Evolutionary conservation across 176 grass and related monocot species (phyloP).

Genomic region (Chloris gayana): DNA sequence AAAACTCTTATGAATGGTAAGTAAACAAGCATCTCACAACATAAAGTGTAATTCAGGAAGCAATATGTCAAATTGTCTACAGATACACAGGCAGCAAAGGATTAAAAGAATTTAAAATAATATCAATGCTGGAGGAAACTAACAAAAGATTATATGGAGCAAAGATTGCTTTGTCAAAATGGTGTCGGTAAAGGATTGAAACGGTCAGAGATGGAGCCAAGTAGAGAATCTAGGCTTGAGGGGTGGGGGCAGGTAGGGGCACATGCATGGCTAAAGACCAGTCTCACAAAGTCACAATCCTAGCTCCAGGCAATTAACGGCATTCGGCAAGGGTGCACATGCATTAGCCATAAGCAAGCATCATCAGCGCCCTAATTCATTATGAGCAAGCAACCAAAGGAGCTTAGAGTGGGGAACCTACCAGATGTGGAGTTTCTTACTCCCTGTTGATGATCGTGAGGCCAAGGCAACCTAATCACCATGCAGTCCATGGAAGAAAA

Average conservation of each 20-base stretch:
- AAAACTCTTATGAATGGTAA: not conserved
- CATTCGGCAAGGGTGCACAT: not conserved
- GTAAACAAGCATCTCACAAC: not conserved
- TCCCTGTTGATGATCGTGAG: not conserved
- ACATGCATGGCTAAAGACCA: conserved; percentile 55
- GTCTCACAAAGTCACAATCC: conserved; percentile 33
- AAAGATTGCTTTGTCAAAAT: conserved; percentile 41
- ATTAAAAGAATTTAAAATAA: not conserved
- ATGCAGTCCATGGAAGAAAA: conserved; percentile 23
- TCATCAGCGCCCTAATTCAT: conserved; percentile 31
- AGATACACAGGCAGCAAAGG: not conserved
- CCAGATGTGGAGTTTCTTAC: not conserved
- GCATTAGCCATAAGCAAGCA: conserved; percentile 36
- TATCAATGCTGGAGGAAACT: conserved; percentile 24
- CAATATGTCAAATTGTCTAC: not conserved
- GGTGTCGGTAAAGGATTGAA: conserved; percentile 42
- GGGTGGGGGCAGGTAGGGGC: conserved; percentile 40
- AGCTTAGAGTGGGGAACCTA: conserved; percentile 21
- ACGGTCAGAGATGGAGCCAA: conserved; percentile 16
- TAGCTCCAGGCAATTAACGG: conserved; percentile 33
- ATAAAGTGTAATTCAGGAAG: not conserved
- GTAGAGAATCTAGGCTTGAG: conserved; percentile 58
- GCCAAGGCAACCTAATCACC: conserved; percentile 14
- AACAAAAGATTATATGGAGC: conserved; percentile 31
- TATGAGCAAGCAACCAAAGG: conserved; percentile 29